phyloP scores from a whole-genome alignment of 2,329 filamentous ascomycete genomes.

The Teratosphaeria viscida region DNA sequence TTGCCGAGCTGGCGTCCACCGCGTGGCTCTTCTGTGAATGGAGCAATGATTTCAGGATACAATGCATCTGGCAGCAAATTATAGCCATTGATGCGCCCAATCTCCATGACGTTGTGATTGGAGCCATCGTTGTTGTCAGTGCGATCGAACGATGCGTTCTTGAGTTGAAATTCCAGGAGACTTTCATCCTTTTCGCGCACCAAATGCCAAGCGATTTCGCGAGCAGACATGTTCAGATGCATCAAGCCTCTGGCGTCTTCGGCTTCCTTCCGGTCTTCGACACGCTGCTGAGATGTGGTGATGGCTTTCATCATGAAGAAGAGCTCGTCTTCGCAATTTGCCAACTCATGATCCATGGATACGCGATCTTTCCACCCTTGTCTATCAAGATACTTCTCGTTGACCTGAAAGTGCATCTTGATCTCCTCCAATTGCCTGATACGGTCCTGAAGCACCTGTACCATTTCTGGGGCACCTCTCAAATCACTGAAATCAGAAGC shows the following conservation, averaged over 20 bases:
- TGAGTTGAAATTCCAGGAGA: slow-evolving; percentile 83
- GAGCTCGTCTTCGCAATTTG: slow-evolving; percentile 85
- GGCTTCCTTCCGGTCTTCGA: slow-evolving; percentile 56
- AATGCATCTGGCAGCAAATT: slow-evolving; percentile 84
- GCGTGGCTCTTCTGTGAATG: slow-evolving; percentile 61
- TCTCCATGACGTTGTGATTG: slow-evolving; percentile 82
- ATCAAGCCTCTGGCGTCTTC: slow-evolving; percentile 65
- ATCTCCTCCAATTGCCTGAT: slow-evolving; percentile 93
- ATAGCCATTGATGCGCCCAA: slow-evolving; percentile 76
- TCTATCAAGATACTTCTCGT: slow-evolving; percentile 75
- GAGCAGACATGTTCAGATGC: slow-evolving; percentile 86
- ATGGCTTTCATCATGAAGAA: slow-evolving; percentile 99
- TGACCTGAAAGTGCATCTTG: slow-evolving; percentile 89
- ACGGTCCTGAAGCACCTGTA: slow-evolving; percentile 79
- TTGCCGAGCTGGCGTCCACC: slow-evolving; percentile 50
- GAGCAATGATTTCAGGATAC: slow-evolving; percentile 92
- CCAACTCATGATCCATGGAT: slow-evolving; percentile 77
- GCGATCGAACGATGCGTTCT: slow-evolving; percentile 83
- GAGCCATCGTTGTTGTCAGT: slow-evolving; percentile 97
- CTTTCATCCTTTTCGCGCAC: slow-evolving; percentile 72
- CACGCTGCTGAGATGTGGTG: slow-evolving; percentile 84
- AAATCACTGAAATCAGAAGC: slow-evolving; percentile 98
- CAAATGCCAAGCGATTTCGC: slow-evolving; percentile 95
- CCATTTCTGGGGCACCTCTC: slow-evolving; percentile 84
- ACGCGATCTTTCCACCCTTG: slow-evolving; percentile 87